Percentiles rank a stretch among this genome's conserved stretches.
Evolutionary conservation across 331 rosid genomes (phyloP).

Genomic region (Malus hybrid): DNA sequence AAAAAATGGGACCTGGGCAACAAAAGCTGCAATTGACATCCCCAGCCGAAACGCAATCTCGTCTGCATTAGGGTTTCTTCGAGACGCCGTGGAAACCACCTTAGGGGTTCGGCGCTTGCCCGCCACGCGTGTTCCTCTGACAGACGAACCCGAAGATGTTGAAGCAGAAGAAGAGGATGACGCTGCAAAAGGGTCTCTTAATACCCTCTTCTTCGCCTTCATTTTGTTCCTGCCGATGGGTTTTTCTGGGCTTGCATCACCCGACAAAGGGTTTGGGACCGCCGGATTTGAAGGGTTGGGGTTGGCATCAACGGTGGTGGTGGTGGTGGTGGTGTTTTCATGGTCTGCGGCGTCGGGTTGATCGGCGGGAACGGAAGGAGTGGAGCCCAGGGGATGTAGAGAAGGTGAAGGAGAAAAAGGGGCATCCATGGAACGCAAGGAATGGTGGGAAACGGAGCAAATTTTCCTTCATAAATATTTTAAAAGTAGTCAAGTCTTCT

Average conservation of each 20-base stretch:
- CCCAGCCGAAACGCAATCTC: constrained; percentile 69
- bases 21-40: constrained; percentile 75
- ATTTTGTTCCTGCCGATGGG: constrained; percentile 7
- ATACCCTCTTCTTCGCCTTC: constrained; percentile 5
- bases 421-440: neutral
- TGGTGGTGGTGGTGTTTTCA: neutral
- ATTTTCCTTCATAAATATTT: neutral
- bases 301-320: neutral
- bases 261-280: constrained; percentile 1
- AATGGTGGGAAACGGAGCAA: neutral
- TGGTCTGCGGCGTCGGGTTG: neutral
- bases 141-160: constrained; percentile 11
- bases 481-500: too few relatives aligned
- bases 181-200: constrained; percentile 21
- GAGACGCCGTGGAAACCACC: constrained; percentile 17
- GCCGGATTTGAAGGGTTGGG: neutral
- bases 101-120: constrained; percentile 57
- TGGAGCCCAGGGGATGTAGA: neutral
- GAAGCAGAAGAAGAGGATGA: constrained; percentile 25
- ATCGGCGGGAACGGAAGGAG: neutral
- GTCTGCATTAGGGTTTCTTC: constrained; percentile 33
- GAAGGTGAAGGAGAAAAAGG: neutral
- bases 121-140: constrained; percentile 18
- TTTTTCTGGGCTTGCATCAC: neutral
- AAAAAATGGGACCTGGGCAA: constrained; percentile 55